Evolutionary conservation across 2,329 filamentous ascomycete genomes (phyloP), one percentile per base, ranked within the genome.

Genomic region (Fusarium newnesense): DNA sequence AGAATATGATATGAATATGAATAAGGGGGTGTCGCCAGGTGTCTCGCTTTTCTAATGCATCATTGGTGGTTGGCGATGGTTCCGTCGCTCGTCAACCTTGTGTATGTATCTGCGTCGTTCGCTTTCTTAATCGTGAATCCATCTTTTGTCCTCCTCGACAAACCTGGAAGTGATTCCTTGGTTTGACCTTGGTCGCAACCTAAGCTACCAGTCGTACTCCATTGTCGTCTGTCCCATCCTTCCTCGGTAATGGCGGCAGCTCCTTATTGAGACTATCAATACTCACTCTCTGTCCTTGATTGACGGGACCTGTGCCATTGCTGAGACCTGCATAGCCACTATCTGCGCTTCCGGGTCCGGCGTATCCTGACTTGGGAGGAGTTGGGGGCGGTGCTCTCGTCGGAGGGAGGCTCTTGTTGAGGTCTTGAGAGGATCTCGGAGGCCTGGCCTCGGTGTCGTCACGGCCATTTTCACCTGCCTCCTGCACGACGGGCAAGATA

Each of bases 401-500:
- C 5, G 87, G 87, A 13, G 86, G 85, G 9, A 80, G 75, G 16
- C 77, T 69, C 44, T 75, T 73, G 43, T 76, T 74, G 52, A 64
- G 63, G 19, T 81, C 78, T 67, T 85, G 87, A 21, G 81, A 81
- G 0, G 86, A 84, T 6, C 85, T 86, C 37, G 79, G 67, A 3
- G 85, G 84, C 32, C 84, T 82, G 16, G 50, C 79, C 69, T 76
- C 76, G 50, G 75, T 80, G 52, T 87, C 89, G 65, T 84, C 71
- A 26, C 71, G 72, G 16, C 71, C 71, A 42, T 72, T 91, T 81
- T 98, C 96, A 9, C 91, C 93, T n/a, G 91, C 92, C 82, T 98
- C 96, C 75, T 97, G 94, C 11, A 98, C 95, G 15, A 98, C 92
- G 0, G 96, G 96, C 5, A 98, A 84, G 3, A 83, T 87, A 78